Evolutionary conservation across 1,139 yeast genomes (phyloP), one percentile per base, ranked within the genome.

Genomic region (Candida sanyaensis): DNA sequence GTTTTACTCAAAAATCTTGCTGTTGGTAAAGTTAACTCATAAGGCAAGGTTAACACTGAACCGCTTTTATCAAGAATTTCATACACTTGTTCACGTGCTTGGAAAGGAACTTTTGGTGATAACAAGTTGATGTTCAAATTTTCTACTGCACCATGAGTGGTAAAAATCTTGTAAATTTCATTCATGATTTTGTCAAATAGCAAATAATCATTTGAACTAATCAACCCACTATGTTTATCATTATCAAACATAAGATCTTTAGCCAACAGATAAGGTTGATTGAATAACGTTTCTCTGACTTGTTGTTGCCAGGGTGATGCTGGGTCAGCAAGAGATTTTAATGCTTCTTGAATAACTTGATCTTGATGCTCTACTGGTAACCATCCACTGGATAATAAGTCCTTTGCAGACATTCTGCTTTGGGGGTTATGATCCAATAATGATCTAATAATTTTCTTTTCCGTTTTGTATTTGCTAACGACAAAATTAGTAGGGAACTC

Each of bases 281-380:
- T 77, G 62, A 93, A 93, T 37, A 93, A 68, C 0, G 95, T 86
- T 51, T 86, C 88, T 60, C 97, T 78, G 0, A 93, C 97, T 64
- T 90, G 96, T 54, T 84, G 89, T 56, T 92, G 93, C 96, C 96
- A 90, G 0, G 96, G 93, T 0, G 97, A 89, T 0, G 95, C 85
- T 0, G 96, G 95, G 61, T 90, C 93, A 0, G 95, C 88, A 52
- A 93, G 69, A 30, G 93, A 88, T 53, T 84, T 83, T 52, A 95
- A 71, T 0, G 97, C 97, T 60, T 91, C 96, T 59, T 88, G 86
- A 50, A 93, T 87, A 9, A 90, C 81, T 60, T 88, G 90, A 60
- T 93, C 98, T 58, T 92, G 95, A 54, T 89, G 93, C 48, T 89
- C 91, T 1, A 89, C 88, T 0, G 97, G 96, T 32, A 93, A 71